Evolutionary conservation across 495 filamentous ascomycete genomes (phyloP), one percentile per base, ranked within the genome.

Genomic region (Terfezia boudieri): DNA sequence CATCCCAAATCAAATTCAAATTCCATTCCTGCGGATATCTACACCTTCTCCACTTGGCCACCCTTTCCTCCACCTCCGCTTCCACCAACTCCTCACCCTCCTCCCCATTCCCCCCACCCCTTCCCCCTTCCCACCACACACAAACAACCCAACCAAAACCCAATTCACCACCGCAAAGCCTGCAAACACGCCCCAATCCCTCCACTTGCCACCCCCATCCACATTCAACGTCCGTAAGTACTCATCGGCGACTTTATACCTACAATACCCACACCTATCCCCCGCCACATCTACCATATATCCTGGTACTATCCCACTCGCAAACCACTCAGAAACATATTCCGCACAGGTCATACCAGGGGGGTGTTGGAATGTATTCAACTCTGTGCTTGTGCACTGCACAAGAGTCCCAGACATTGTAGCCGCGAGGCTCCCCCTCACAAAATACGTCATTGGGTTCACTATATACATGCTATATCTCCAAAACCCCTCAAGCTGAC

Each of bases 71-170:
- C 41, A 14, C 41, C 0, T 20, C 41, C 41, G 12, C 41, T 8
- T 20, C 12, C 12, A 14, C 41, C 41, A 46, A 6, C 41, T 9
- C 41, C 8, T 46, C 41, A 46, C 41, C 41, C 41, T 14, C 41
- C 41, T 46, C 41, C 4, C 1, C 41, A 46, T 20, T 8, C 41
- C 14, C 41, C 14, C 76, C 14, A 54, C 37, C 52, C 52, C 6
- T 26, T 23, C 16, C 36, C 41, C 36, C 52, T 4, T n/a, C 36
- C 36, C 71, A 1, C 81, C 82, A 64, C 83, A 90, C 53, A 89
- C 76, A 57, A 92, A 85, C 70, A 92, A 88, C 66, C 87, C 89
- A 0, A 92, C 81, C 49, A 89, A 71, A 41, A 69, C 62, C 79
- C 81, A 89, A 61, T 89, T 89, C 53, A 75, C 78, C 20, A 87